Evolutionary conservation across 2,329 filamentous ascomycete genomes (phyloP), one percentile per base, ranked within the genome.

Genomic region (Fusarium equiseti): DNA sequence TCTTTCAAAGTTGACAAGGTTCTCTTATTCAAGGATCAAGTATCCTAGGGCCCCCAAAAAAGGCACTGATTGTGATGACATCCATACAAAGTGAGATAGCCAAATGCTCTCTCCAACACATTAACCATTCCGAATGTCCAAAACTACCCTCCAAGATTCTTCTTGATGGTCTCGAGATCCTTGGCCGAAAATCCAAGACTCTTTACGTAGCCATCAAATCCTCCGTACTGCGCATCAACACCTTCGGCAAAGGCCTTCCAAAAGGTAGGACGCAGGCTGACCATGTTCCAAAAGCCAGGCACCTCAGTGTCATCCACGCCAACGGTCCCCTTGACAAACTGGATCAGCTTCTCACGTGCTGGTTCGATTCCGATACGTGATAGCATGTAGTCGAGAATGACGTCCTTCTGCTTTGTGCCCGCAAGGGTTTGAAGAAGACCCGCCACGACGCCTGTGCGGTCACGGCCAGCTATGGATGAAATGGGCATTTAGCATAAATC

Each of bases 301-400:
- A 80, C 78, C 4, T 83, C 79, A 2, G 79, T 70, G 53, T 79
- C 77, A 27, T 75, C 71, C 20, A 79, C 76, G 10, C 80, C 79
- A 1, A 82, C 71, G 26, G 80, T 82, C 31, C 76, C 71, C 63
- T 81, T 73, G 15, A 84, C 81, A 57, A 83, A 84, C 7, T 76
- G 72, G 15, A 86, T 66, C 8, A 89, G 82, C 68, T 81, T 79
- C 62, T 84, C 81, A 22, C 86, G 84, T 9, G 83, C 84, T 27
- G 83, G 82, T 76, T 88, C 87, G 0, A 80, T 82, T 31, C 86
- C 86, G 65, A 89, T 81, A 29, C 87, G 82, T 12, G 86, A 87
- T 29, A 89, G 79, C 76, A 87, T 79, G 77, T 85, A 89, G 77
- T 89, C 87, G 45, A 84, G 77, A 22, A 78, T 72, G 35, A 86